Conservation (phyloP, 176 grass and related monocot genomes). For the Avena atlantica region DNA sequence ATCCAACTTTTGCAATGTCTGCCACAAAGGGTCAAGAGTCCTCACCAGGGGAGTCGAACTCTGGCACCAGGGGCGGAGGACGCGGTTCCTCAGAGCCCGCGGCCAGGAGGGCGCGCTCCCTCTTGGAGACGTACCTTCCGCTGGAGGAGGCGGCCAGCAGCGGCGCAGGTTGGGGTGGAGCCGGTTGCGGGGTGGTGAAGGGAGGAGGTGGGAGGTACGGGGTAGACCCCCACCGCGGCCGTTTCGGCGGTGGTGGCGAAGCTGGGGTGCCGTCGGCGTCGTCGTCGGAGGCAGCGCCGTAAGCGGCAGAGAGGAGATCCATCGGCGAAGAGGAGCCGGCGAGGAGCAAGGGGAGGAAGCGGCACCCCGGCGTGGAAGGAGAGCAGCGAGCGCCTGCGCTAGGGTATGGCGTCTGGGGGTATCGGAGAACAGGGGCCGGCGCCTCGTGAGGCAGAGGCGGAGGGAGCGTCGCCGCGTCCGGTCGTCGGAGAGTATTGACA, state of each 20-base stretch:
- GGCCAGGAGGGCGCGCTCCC: slow-evolving; percentile 53
- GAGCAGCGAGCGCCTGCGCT: too few relatives aligned
- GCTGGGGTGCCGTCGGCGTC: slow-evolving; percentile 25
- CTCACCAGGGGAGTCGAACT: slow-evolving; percentile 10
- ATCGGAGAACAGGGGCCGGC: too few relatives aligned
- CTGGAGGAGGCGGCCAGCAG: neutral
- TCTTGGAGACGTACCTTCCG: slow-evolving; percentile 84
- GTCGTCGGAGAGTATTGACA: too few relatives aligned
- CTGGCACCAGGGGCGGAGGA: neutral
- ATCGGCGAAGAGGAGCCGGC: neutral
- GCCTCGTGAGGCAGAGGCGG: too few relatives aligned
- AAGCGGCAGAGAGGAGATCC: slow-evolving; percentile 75
- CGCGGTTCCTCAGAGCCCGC: neutral
- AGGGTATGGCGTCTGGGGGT: too few relatives aligned
- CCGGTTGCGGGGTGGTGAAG: neutral
- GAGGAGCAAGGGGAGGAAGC: neutral
- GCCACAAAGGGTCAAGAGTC: neutral
- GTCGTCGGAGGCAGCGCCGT: slow-evolving; percentile 51
- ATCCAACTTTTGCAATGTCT: neutral
- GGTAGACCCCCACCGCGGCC: slow-evolving; percentile 26
- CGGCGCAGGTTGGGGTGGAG: neutral
- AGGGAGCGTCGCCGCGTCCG: too few relatives aligned
- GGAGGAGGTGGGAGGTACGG: neutral
- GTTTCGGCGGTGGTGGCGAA: slow-evolving; percentile 37
- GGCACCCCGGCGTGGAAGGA: too few relatives aligned